Conservation (phyloP, 805 yeast species). For the Yarrowia sp. region DNA sequence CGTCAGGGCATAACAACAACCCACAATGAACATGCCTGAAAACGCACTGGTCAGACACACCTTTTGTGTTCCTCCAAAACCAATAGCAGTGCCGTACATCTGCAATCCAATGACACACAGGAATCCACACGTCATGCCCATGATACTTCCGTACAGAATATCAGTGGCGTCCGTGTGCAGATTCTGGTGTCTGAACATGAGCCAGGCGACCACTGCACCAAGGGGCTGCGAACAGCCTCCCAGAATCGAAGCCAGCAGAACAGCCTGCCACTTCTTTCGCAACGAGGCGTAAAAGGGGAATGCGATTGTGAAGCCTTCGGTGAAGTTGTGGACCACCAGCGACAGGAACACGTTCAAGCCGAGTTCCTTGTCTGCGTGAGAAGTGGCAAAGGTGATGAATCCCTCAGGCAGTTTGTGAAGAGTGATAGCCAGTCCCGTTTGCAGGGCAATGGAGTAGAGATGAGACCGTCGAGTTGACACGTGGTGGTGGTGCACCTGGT, state of each 20-base stretch:
- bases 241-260: conserved; percentile 66
- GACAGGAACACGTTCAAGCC: conserved; percentile 86
- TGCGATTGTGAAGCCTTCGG: conserved; percentile 95
- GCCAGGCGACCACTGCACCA: conserved; percentile 79
- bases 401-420: conserved; percentile 97
- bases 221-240: conserved; percentile 90
- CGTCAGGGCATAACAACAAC: conserved; percentile 44
- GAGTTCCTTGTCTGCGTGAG: conserved; percentile 67
- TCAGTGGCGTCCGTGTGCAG: conserved; percentile 49
- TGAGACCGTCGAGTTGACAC: conserved; percentile 77
- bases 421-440: conserved; percentile 85
- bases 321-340: conserved; percentile 84
- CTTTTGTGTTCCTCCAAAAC: conserved; percentile 76
- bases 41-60: conserved; percentile 66
- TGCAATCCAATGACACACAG: conserved; percentile 80
- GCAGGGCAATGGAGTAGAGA: conserved; percentile 85
- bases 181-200: conserved; percentile 54
- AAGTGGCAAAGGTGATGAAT: conserved; percentile 81
- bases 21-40: conserved; percentile 64
- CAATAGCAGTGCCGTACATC: conserved; percentile 83
- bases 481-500: conserved; percentile 71
- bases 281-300: conserved; percentile 85
- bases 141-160: conserved; percentile 64
- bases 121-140: conserved; percentile 84
- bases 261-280: conserved; percentile 65